phyloP scores from a whole-genome alignment of 257 asterid genomes.

The Nicotiana paniculata region DNA sequence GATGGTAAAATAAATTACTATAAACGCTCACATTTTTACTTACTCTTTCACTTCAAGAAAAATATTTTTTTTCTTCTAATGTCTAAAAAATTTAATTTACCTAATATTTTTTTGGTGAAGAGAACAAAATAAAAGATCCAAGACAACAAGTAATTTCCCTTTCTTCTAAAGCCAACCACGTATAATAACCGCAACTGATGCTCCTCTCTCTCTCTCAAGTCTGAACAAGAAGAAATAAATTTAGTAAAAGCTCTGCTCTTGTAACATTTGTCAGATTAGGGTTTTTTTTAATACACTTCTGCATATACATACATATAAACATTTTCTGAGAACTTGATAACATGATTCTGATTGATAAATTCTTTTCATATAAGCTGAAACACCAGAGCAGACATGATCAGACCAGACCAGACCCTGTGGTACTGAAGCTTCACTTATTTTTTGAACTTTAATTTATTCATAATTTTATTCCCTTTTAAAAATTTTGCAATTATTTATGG shows the following conservation, averaged over 20 bases:
- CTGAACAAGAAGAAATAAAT: not conserved
- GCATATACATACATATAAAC: conserved; percentile 3
- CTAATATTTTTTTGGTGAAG: not conserved
- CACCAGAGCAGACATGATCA: not conserved
- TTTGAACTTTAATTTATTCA: not conserved
- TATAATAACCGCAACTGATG: not conserved
- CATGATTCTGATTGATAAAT: conserved; percentile 37
- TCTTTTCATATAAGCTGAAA: conserved; percentile 23
- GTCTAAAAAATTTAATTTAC: not conserved
- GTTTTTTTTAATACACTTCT: conserved; percentile 6
- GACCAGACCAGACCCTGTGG: conserved; percentile 9
- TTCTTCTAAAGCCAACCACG: not conserved
- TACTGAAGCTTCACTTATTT: conserved; percentile 28
- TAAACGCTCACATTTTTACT: no score
- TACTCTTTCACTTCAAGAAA: no score
- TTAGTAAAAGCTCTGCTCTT: conserved; percentile 1
- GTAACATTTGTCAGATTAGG: conserved; percentile 51
- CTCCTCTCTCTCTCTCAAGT: not conserved
- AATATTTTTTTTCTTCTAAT: not conserved
- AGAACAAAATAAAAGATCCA: not conserved
- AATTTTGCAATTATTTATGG: not conserved
- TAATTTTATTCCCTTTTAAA: not conserved
- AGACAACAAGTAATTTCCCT: not conserved
- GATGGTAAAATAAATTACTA: no score
- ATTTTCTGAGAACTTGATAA: not conserved